These are phyloP conservation scores for Plasmodium malariae DNA, from an alignment of 169 alveolate species.

Conservation along the genomic window DNA sequence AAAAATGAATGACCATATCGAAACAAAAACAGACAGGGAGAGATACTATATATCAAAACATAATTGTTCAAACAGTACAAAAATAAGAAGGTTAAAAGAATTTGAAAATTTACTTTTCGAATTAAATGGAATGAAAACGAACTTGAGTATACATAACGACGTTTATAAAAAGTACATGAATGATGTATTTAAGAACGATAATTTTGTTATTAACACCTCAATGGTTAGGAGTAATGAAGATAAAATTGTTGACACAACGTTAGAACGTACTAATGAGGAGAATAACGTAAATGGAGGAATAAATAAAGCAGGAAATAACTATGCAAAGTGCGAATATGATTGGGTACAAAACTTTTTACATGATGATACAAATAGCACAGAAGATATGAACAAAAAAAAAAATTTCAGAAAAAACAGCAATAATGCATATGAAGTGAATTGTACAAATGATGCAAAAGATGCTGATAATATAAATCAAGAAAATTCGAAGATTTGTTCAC, in stretches of 20 bases:
- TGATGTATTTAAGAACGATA: not conserved
- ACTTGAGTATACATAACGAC: not conserved
- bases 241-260: too few relatives aligned
- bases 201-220: not conserved
- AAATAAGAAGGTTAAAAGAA: not conserved
- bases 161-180: not conserved
- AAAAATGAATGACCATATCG: not conserved
- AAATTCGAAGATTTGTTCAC: not conserved
- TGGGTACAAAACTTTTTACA: too few relatives aligned
- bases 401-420: not conserved
- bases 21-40: not conserved
- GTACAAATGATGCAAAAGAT: not conserved
- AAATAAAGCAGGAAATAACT: too few relatives aligned
- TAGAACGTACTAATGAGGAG: too few relatives aligned
- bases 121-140: not conserved
- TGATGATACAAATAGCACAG: not conserved
- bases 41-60: not conserved
- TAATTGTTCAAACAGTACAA: not conserved
- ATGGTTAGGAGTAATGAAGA: not conserved
- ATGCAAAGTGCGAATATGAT: too few relatives aligned
- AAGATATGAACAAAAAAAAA: not conserved
- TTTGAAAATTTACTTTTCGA: not conserved
- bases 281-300: too few relatives aligned
- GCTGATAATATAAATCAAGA: not conserved
- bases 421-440: not conserved